These are phyloP conservation scores for Phylloboletellus chloephorus DNA, from an alignment of 1,284 basidiomycete species.

Conservation along the genomic window DNA sequence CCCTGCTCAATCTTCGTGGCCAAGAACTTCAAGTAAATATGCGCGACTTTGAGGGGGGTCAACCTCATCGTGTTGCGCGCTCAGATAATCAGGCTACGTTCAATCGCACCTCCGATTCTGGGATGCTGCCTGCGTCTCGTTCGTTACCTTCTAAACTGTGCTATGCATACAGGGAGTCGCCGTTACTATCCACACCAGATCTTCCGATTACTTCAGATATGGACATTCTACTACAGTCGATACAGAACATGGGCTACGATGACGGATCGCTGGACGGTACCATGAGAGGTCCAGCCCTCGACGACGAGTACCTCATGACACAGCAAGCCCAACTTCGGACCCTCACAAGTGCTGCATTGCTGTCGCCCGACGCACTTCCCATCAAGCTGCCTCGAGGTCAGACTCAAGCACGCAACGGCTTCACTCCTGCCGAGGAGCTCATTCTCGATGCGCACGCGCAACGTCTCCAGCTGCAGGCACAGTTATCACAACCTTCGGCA, in stretches of 20 bases:
- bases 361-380: conserved; percentile 14
- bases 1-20: conserved; percentile 66
- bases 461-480: conserved; percentile 18
- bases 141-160: conserved; percentile 22
- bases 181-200: conserved; percentile 13
- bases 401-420: conserved; percentile 47
- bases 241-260: conserved; percentile 22
- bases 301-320: conserved; percentile 17
- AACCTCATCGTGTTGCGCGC: conserved; percentile 4
- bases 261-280: conserved; percentile 13
- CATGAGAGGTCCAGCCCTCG: conserved; percentile 13
- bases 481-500: conserved; percentile 7
- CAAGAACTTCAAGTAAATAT: conserved; percentile 40
- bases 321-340: conserved; percentile 24
- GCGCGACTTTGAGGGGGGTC: conserved; percentile 1
- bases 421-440: conserved; percentile 61
- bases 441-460: conserved; percentile 56
- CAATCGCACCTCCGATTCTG: background rate
- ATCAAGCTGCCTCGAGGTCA: conserved; percentile 23
- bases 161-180: conserved; percentile 15
- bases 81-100: conserved; percentile 6
- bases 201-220: conserved; percentile 15
- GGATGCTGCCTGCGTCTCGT: conserved; percentile 13
- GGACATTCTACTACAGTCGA: conserved; percentile 23
- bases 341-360: conserved; percentile 18